These are phyloP conservation scores for Penicillium sp. DNA, from an alignment of 2,329 filamentous ascomycete species.

Conservation along the genomic window DNA sequence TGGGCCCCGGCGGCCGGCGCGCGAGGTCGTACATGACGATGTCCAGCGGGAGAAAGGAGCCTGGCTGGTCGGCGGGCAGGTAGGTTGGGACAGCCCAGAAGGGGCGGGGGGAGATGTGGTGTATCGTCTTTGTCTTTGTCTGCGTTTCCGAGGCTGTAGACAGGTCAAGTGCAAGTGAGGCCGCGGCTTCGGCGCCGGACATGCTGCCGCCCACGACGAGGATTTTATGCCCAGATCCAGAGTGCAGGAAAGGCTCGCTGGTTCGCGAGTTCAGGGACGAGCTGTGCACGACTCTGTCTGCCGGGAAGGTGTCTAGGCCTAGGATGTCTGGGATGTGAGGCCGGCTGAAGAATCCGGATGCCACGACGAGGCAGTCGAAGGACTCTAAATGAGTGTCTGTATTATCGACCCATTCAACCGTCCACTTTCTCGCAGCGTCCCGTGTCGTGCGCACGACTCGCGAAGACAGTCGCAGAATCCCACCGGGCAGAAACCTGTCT, in stretches of 20 bases:
- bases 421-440: conserved; percentile 21
- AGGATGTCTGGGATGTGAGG: conserved; percentile 50
- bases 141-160: conserved; percentile 44
- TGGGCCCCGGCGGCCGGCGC: conserved; percentile 54
- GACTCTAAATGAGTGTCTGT: conserved; percentile 17
- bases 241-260: background rate
- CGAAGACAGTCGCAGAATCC: conserved; percentile 49
- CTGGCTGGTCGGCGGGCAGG: conserved; percentile 39
- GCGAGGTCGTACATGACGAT: conserved; percentile 67
- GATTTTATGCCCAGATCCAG: conserved; percentile 50
- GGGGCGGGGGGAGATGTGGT: conserved; percentile 66
- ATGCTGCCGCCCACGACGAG: conserved; percentile 76
- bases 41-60: conserved; percentile 68
- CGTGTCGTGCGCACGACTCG: conserved; percentile 30
- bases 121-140: conserved; percentile 43
- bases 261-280: conserved; percentile 50
- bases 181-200: conserved; percentile 74
- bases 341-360: conserved; percentile 71
- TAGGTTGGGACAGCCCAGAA: conserved; percentile 66
- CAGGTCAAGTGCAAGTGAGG: conserved; percentile 66
- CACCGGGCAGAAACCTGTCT: conserved; percentile 51
- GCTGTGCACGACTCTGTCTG: conserved; percentile 62
- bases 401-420: conserved; percentile 32
- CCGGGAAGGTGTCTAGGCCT: conserved; percentile 24
- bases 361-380: conserved; percentile 70